These are phyloP conservation scores for Euphorbia corollata DNA, from an alignment of 441 rosid species.

Conservation along the genomic window DNA sequence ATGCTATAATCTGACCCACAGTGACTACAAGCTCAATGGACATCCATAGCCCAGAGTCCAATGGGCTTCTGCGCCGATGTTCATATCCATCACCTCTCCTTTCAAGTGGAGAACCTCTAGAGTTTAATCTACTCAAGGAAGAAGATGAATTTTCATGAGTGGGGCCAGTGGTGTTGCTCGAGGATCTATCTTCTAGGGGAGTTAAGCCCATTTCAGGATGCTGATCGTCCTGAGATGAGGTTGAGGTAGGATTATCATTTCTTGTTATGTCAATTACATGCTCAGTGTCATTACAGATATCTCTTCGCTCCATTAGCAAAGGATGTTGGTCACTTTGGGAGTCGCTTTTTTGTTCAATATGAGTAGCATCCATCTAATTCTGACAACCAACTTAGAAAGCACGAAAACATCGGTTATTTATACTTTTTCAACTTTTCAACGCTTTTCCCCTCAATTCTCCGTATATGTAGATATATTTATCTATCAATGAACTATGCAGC, in stretches of 20 bases:
- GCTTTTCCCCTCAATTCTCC: constrained; percentile 2
- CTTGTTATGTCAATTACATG: constrained; percentile 60
- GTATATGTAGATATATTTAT: neutral
- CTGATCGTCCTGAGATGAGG: constrained; percentile 43
- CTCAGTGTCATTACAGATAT: constrained; percentile 31
- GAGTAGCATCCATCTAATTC: constrained; percentile 56
- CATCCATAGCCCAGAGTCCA: constrained; percentile 88
- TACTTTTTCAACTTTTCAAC: constrained; percentile 13
- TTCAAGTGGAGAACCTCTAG: constrained; percentile 34
- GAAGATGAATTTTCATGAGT: constrained; percentile 37
- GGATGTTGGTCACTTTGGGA: constrained; percentile 34
- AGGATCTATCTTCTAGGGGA: constrained; percentile 46
- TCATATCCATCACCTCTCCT: constrained; percentile 52
- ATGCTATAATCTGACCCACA: constrained; percentile 76
- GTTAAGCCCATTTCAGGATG: constrained; percentile 23
- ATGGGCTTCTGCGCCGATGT: constrained; percentile 73
- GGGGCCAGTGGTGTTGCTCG: constrained; percentile 26
- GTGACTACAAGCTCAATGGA: constrained; percentile 72
- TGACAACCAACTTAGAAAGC: constrained; percentile 23
- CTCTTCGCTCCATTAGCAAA: constrained; percentile 59
- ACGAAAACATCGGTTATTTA: constrained; percentile 22
- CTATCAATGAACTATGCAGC: constrained; percentile 10
- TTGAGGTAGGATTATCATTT: constrained; percentile 34
- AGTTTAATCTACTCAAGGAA: constrained; percentile 36
- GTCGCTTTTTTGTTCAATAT: constrained; percentile 27